Percentiles rank a stretch among this genome's conserved stretches.
phyloP scores from a whole-genome alignment of 75 land plant genomes.

The Pinus albicaulis region DNA sequence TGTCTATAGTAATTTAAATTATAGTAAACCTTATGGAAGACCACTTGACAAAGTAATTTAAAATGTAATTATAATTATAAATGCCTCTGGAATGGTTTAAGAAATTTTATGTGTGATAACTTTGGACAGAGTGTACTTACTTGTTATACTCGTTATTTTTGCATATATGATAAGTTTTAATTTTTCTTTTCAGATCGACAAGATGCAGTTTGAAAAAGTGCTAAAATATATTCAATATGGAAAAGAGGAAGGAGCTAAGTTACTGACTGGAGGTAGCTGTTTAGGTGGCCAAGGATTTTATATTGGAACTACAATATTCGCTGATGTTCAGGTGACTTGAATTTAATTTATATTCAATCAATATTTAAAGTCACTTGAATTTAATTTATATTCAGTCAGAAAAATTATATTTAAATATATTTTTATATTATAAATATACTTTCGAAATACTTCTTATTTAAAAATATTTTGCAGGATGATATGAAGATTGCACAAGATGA shows the following conservation, averaged over 20 bases:
- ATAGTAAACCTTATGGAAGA: too few relatives aligned
- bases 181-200: background rate
- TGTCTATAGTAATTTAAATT: too few relatives aligned
- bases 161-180: background rate
- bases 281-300: conserved; percentile 65
- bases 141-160: too few relatives aligned
- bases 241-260: conserved; percentile 8
- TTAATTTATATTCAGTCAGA: too few relatives aligned
- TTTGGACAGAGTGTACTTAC: too few relatives aligned
- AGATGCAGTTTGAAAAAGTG: background rate
- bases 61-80: too few relatives aligned
- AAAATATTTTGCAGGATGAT: conserved; percentile 45
- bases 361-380: too few relatives aligned
- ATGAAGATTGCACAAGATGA: conserved; percentile 76
- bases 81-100: too few relatives aligned
- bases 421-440: background rate
- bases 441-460: background rate
- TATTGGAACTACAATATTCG: conserved; percentile 86
- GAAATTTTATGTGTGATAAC: too few relatives aligned
- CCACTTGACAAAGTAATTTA: too few relatives aligned
- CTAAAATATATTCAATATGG: background rate
- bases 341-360: too few relatives aligned
- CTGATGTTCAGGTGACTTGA: conserved; percentile 60
- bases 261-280: conserved; percentile 70
- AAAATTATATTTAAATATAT: background rate